Evolutionary conservation across 139 green algal species (phyloP).

Genomic region (Auxenochlorella pyrenoidosa): DNA sequence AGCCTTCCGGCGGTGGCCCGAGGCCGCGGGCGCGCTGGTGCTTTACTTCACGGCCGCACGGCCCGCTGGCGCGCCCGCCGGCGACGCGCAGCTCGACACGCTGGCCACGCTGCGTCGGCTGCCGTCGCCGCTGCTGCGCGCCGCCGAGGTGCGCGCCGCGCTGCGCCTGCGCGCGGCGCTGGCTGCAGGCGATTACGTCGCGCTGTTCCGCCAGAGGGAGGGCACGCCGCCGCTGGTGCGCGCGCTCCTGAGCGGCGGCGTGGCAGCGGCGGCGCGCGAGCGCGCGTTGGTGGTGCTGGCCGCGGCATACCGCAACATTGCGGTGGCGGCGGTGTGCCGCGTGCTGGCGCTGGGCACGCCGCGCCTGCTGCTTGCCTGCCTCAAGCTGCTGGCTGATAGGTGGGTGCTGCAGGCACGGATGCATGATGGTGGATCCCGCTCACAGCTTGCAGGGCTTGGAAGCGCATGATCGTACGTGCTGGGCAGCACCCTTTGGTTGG

Average conservation of each 20-base stretch:
- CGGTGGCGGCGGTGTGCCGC: background rate
- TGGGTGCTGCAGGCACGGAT: background rate
- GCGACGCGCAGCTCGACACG: slow-evolving; percentile 11
- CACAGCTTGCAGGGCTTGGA: background rate
- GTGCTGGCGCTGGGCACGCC: background rate
- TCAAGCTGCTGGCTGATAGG: slow-evolving; percentile 30
- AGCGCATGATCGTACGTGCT: background rate
- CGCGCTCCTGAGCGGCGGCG: background rate
- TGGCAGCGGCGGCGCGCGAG: background rate
- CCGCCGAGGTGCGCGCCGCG: slow-evolving; percentile 17
- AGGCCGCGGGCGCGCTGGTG: slow-evolving; percentile 11
- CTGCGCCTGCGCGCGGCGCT: slow-evolving; percentile 2
- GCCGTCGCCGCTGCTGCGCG: slow-evolving; percentile 16
- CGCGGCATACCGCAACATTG: slow-evolving; percentile 19
- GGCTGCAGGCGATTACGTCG: background rate
- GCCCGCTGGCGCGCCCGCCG: background rate
- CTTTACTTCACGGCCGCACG: background rate
- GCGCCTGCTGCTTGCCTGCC: slow-evolving; percentile 8
- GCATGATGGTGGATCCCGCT: background rate
- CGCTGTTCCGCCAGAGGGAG: background rate
- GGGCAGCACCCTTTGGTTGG: background rate
- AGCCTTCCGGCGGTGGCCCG: slow-evolving; percentile 24
- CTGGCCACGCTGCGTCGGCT: slow-evolving; percentile 37
- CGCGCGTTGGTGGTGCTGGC: background rate
- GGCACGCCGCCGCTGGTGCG: background rate